Conservation (phyloP, 108 stramenopile species). For the Cyclotella choctawhatcheeana region DNA sequence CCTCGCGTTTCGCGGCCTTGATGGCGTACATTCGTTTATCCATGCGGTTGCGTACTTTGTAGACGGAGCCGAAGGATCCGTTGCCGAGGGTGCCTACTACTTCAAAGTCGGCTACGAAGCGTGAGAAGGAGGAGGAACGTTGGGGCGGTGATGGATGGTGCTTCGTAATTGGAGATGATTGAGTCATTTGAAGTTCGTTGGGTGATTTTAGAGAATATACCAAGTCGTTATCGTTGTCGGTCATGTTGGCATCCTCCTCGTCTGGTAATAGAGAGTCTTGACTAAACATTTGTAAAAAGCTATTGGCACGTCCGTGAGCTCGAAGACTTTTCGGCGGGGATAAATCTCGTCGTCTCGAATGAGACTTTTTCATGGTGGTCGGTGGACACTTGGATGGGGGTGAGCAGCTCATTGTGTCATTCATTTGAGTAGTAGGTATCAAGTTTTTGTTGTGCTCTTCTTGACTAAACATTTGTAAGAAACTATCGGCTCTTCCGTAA, state of each 20-base stretch:
- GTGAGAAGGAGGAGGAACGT: conserved; percentile 37
- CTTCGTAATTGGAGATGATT: too few species aligned
- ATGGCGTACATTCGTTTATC: conserved; percentile 89
- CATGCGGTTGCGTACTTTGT: conserved; percentile 72
- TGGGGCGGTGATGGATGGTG: conserved; percentile 5
- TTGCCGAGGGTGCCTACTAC: conserved; percentile 75
- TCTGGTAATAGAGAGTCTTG: background rate
- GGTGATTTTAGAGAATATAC: conserved; percentile 12
- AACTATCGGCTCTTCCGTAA: conserved; percentile 37
- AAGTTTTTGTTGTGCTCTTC: too few species aligned
- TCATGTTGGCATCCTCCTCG: background rate
- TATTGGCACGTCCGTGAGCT: too few species aligned
- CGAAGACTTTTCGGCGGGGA: too few species aligned
- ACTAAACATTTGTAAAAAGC: conserved; percentile 50
- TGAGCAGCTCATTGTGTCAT: too few species aligned
- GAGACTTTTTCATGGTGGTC: too few species aligned
- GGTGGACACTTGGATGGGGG: too few species aligned
- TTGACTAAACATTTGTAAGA: too few species aligned
- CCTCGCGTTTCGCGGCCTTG: conserved; percentile 78
- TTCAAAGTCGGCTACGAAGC: conserved; percentile 82
- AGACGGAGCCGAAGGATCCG: conserved; percentile 84
- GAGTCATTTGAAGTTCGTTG: background rate
- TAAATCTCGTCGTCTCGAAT: too few species aligned
- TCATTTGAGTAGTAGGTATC: too few species aligned
- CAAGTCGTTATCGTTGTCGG: too few species aligned